Percentiles rank a stretch among this genome's conserved stretches.
Evolutionary conservation across 106 monocot genomes (phyloP).

Genomic region (Triglochin maritima): DNA sequence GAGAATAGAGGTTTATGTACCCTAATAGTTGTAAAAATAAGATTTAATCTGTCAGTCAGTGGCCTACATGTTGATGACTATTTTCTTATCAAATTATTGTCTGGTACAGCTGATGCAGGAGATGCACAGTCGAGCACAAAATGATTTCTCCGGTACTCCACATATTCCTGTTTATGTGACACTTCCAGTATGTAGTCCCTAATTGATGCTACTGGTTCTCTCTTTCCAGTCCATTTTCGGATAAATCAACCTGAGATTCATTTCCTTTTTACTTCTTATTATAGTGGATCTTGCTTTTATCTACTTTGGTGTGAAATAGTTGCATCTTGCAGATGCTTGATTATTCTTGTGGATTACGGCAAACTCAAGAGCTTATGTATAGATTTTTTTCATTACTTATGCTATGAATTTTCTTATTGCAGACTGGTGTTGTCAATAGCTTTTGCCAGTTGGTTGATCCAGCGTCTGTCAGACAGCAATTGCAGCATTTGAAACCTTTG

Average conservation of each 20-base stretch:
- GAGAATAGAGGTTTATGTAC: background rate
- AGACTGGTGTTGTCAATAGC: slow-evolving; percentile 68
- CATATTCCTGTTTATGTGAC: slow-evolving; percentile 67
- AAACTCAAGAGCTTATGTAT: no score
- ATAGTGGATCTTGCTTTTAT: no score
- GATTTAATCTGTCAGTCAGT: background rate
- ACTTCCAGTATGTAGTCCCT: slow-evolving; percentile 48
- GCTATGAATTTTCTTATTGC: slow-evolving; percentile 10
- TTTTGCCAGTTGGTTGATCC: slow-evolving; percentile 78
- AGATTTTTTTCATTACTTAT: background rate
- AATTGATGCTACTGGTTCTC: background rate
- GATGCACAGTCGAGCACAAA: slow-evolving; percentile 16
- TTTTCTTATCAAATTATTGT: background rate
- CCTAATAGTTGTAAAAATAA: background rate
- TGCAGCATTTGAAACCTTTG: slow-evolving; percentile 65
- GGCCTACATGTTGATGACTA: background rate
- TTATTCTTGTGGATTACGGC: no score
- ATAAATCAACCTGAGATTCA: no score
- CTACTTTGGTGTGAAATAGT: no score
- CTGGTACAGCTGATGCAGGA: slow-evolving; percentile 51
- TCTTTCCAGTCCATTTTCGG: background rate
- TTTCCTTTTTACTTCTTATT: no score
- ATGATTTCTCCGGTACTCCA: slow-evolving; percentile 52
- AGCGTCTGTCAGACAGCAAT: slow-evolving; percentile 53
- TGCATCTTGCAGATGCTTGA: no score